Evolutionary conservation across 208 protist genomes (phyloP).

Genomic region (Hexamita inflata): DNA sequence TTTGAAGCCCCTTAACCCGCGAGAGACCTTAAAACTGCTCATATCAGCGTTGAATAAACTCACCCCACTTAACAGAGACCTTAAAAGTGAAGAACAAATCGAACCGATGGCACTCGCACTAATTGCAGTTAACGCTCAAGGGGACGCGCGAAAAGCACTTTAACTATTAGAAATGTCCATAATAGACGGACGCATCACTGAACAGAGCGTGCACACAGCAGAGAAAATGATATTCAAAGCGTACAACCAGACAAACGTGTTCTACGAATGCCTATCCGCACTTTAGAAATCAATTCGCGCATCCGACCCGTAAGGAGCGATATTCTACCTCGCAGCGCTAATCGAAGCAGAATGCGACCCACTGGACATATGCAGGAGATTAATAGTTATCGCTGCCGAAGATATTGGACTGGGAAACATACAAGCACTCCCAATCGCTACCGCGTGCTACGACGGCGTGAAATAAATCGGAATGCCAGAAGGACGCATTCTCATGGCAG

Average conservation of each 20-base stretch:
- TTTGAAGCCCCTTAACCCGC: neutral
- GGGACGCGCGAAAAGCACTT: slow-evolving; percentile 8
- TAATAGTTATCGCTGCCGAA: neutral
- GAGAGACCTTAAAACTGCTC: neutral
- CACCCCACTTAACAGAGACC: neutral
- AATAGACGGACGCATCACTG: neutral
- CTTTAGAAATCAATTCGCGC: slow-evolving; percentile 6
- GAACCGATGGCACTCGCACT: neutral
- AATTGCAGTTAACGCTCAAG: neutral
- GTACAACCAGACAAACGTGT: neutral
- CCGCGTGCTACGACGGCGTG: neutral
- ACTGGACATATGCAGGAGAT: neutral
- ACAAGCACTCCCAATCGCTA: slow-evolving; percentile 4
- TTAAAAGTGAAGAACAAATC: neutral
- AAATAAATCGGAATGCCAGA: neutral
- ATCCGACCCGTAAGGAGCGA: slow-evolving; percentile 10
- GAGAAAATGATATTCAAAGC: neutral
- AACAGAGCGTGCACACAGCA: neutral
- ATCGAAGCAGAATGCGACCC: neutral
- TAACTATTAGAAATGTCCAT: neutral
- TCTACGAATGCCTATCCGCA: neutral
- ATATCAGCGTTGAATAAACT: neutral
- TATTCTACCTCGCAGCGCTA: slow-evolving; percentile 6
- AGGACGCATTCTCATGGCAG: neutral
- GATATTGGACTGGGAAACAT: slow-evolving; percentile 7